These are phyloP conservation scores for Rutidosis leptorrhynchoides DNA, from an alignment of 129 eudicot species.

Conservation along the genomic window DNA sequence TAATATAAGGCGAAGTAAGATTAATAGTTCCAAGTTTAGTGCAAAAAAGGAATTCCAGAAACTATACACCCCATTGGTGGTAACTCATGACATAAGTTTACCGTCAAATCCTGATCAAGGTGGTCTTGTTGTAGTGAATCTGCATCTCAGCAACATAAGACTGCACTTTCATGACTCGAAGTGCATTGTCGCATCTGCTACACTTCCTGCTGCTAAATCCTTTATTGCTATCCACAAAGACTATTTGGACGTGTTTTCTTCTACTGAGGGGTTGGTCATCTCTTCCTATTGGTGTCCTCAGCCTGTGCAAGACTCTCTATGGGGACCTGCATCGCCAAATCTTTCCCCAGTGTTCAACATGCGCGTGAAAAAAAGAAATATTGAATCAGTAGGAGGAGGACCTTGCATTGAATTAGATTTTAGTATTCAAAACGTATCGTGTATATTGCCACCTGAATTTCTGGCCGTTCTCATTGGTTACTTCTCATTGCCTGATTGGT, in stretches of 20 bases:
- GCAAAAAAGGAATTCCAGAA: conserved; percentile 30
- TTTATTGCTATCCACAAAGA: conserved; percentile 36
- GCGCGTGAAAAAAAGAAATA: conserved; percentile 45
- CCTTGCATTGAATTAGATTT: conserved; percentile 53
- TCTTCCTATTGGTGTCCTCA: conserved; percentile 66
- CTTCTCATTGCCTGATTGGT: conserved; percentile 83
- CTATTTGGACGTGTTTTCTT: conserved; percentile 56
- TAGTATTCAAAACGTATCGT: conserved; percentile 71
- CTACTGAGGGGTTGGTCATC: conserved; percentile 60
- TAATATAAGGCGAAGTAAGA: conserved; percentile 35
- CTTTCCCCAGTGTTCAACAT: conserved; percentile 64
- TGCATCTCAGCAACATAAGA: conserved; percentile 47
- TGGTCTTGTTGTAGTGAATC: conserved; percentile 27
- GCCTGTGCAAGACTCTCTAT: conserved; percentile 45
- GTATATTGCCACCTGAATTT: conserved; percentile 75
- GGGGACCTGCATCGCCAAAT: conserved; percentile 66
- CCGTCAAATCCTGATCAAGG: conserved; percentile 3
- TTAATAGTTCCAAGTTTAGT: conserved; percentile 29
- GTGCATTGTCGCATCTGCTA: conserved; percentile 54
- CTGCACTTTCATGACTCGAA: conserved; percentile 82
- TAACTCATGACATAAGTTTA: conserved; percentile 7
- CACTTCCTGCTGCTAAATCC: conserved; percentile 52
- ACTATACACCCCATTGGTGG: conserved; percentile 22
- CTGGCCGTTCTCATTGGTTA: conserved; percentile 80
- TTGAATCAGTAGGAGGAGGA: conserved; percentile 16